Evolutionary conservation across 1,139 yeast species (phyloP), one percentile per base, ranked within the genome.

Genomic region (Diutina sp.): DNA sequence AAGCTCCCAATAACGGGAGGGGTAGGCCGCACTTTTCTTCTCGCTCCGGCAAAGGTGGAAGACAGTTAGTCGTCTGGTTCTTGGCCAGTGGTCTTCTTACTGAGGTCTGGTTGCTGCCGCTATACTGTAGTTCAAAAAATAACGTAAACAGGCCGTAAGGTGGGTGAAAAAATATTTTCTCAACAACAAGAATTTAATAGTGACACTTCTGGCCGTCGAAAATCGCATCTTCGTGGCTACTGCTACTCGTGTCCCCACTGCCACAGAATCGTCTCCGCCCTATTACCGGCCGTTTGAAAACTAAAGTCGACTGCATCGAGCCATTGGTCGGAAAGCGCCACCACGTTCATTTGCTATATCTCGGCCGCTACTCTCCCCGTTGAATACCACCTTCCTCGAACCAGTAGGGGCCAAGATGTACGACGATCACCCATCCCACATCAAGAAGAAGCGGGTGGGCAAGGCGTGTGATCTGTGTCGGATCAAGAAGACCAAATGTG

Each of bases 401-500:
- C 41, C 12, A 35, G 41, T 35, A 35, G 41, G 41, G 41, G 41
- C 41, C 50, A n/a, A 30, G 44, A 50, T 50, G 53, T 50, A 50
- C 35, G 53, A 30, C 18, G 53, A 50, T 16, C 53, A 50, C n/a
- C 25, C 44, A n/a, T 12, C 51, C 3, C 55, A 53, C 50, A 29
- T 32, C 55, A 77, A 77, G 65, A 85, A 85, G 73, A 84, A 83
- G 69, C 70, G 95, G 60, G 93, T 87, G 6, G 88, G 89, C 48
- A 86, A 85, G 65, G 95, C 95, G 6, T 87, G 95, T 64, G 93
- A 87, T 66, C 82, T 87, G 56, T 87, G 95, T 68, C 74, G 91
- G 56, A 79, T 85, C 65, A 85, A 85, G 65, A 85, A 84, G 69
- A 83, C 89, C 12, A 83, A 85, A 64, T 87, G 91, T 68, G 90